Evolutionary conservation across 2,329 filamentous ascomycete species (phyloP).

Genomic region (Clonostachys sp.): DNA sequence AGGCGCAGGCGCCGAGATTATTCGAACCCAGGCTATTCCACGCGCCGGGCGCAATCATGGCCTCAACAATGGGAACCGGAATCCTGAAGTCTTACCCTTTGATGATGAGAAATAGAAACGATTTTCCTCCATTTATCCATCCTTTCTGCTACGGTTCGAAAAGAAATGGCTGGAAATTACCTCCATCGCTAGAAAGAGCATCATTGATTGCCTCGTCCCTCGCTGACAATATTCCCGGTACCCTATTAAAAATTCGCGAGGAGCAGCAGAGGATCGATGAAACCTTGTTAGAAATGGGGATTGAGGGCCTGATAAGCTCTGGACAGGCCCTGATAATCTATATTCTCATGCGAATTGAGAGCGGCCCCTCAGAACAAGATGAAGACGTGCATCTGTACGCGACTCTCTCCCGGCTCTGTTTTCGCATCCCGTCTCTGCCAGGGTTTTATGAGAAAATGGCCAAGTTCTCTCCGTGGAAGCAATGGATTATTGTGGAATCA

Average conservation of each 20-base stretch:
- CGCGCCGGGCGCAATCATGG: slow-evolving; percentile 1
- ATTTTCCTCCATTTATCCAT: background rate
- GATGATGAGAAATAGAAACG: background rate
- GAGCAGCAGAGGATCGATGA: background rate
- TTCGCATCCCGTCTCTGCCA: background rate
- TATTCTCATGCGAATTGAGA: background rate
- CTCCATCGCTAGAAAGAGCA: background rate
- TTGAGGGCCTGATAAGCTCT: background rate
- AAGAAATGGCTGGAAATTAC: background rate
- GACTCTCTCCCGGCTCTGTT: background rate
- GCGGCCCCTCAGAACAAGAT: background rate
- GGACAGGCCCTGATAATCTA: background rate
- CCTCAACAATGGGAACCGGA: slow-evolving; percentile 1
- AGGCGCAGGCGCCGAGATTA: background rate
- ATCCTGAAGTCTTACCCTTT: slow-evolving; percentile 1
- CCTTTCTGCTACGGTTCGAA: background rate
- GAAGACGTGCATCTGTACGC: background rate
- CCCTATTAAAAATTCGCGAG: background rate
- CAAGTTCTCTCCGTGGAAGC: slow-evolving; percentile 1
- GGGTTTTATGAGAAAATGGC: background rate
- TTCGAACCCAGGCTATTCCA: background rate
- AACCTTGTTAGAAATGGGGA: background rate
- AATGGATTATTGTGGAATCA: slow-evolving; percentile 2
- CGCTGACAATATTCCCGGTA: background rate
- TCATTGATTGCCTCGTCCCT: background rate